phyloP scores from a whole-genome alignment of 208 protist species.

The Acanthamoeba sp. region DNA sequence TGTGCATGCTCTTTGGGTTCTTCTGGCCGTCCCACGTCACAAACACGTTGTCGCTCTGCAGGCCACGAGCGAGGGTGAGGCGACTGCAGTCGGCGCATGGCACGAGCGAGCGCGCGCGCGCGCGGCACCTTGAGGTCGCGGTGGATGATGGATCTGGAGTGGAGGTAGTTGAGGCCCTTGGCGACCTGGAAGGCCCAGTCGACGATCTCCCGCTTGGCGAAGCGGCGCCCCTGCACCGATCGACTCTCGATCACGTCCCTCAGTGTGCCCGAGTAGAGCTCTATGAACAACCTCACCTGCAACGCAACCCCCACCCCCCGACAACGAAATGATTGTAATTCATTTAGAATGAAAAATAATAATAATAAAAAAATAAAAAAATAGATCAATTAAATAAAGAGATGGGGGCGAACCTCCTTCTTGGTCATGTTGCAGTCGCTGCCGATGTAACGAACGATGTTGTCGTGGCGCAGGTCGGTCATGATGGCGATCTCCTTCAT shows the following conservation, averaged over 20 bases:
- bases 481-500: conserved; percentile 57
- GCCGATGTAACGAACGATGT: conserved; percentile 54
- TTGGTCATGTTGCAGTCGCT: conserved; percentile 33
- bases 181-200: conserved; percentile 19
- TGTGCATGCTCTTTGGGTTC: conserved; percentile 52
- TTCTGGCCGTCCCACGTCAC: conserved; percentile 21
- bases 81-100: not conserved
- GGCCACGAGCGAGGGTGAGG: no score
- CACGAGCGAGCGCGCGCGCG: not conserved
- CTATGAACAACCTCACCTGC: conserved; percentile 18
- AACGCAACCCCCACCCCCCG: no score
- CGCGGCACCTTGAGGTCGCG: not conserved
- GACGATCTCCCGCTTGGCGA: conserved; percentile 42
- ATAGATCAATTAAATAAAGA: not conserved
- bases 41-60: conserved; percentile 35
- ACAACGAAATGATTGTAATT: no score
- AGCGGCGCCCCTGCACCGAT: not conserved
- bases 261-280: conserved; percentile 59
- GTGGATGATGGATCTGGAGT: not conserved
- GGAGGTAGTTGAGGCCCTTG: conserved; percentile 17
- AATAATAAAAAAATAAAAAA: not conserved
- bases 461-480: conserved; percentile 31
- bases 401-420: not conserved
- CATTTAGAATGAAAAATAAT: not conserved
- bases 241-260: conserved; percentile 40